Base-by-base conservation (phyloP, 139 green algal genomes). In the Zygnema circumcarinatum region DNA sequence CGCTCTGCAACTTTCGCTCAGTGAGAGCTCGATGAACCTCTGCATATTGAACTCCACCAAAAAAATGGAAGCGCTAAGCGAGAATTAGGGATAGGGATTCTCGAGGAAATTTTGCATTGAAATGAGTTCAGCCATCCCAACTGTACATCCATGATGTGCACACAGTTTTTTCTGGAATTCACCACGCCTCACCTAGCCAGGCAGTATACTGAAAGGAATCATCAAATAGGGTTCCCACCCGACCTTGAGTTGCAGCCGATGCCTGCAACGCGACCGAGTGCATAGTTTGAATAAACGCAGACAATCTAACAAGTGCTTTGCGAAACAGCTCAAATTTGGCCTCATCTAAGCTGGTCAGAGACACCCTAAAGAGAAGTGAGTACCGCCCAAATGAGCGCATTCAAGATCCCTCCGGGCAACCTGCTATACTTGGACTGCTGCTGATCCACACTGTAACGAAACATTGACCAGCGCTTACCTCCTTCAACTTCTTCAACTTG, bases 201-300 rank as follows among this genome's bases (percentile, higher is more conserved):
- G 81, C 32, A 32, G 81, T 87, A 52, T 87, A 87, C 35, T 62
- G 31, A 52, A 81, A 87, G 31, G 67, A 41, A 33, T 83, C 81
- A 22, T 79, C 67, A 25, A 87, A 87, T 1, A 56, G 35, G 25
- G 81, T 82, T 32, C 54, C 81, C 20, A 87, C 81, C 21, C 22
- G 11, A n/a, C 81, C 81, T 22, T 36, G 32, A n/a, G n/a, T 87
- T 35, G 36, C 31, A 3, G 29, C 29, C 31, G 33, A 25, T 39
- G 40, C 52, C 79, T 86, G 80, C 52, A 3, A n/a, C 47, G 47
- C 47, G 7, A 62, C 16, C 7, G 47, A 7, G 7, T 62, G 47
- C 47, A 7, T 25, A 7, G 47, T 62, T 7, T 16, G 7, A 62
- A 7, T 16, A 62, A 16, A 62, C 47, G 47, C 47, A n/a, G n/a